Evolutionary conservation across 1,139 yeast species (phyloP).

Genomic region (Lodderomyces metapsilosis): DNA sequence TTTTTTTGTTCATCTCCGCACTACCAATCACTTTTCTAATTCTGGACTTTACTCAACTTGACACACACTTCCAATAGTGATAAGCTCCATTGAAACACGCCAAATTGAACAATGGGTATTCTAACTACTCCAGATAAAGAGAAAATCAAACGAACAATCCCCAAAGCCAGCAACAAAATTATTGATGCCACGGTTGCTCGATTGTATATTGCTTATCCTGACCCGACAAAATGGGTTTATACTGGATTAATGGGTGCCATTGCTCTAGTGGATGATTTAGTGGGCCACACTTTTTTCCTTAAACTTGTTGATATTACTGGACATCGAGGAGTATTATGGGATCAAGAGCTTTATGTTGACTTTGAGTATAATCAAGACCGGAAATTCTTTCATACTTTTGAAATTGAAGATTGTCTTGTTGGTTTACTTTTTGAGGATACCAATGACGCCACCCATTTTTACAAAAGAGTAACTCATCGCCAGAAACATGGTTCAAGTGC

Average conservation of each 20-base stretch:
- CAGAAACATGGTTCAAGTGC: slow-evolving; percentile 84
- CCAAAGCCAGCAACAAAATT: slow-evolving; percentile 84
- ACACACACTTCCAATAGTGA: not conserved
- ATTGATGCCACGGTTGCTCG: slow-evolving; percentile 90
- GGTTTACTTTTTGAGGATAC: slow-evolving; percentile 90
- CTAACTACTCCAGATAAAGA: slow-evolving; percentile 76
- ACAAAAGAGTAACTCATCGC: slow-evolving; percentile 70
- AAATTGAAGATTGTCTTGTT: slow-evolving; percentile 85
- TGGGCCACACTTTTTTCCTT: slow-evolving; percentile 89
- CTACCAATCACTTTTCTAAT: not conserved
- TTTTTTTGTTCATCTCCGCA: not conserved
- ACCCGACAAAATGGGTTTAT: slow-evolving; percentile 75
- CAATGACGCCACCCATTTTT: slow-evolving; percentile 81
- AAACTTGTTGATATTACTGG: slow-evolving; percentile 85
- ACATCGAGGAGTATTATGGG: slow-evolving; percentile 89
- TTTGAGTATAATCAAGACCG: slow-evolving; percentile 92
- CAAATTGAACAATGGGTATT: slow-evolving; percentile 45
- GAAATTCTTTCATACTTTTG: slow-evolving; percentile 91
- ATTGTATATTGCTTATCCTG: slow-evolving; percentile 86
- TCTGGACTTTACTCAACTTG: too few relatives aligned
- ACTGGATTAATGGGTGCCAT: slow-evolving; percentile 91
- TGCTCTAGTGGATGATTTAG: slow-evolving; percentile 83
- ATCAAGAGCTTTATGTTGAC: slow-evolving; percentile 87
- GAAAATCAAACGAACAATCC: slow-evolving; percentile 81
- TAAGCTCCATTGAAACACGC: not conserved